A percentile compares a stretch with the other conserved stretches of the same genome.
These are phyloP conservation scores for Claviceps digitariae DNA, from an alignment of 2,329 filamentous ascomycete species.

Conservation along the genomic window DNA sequence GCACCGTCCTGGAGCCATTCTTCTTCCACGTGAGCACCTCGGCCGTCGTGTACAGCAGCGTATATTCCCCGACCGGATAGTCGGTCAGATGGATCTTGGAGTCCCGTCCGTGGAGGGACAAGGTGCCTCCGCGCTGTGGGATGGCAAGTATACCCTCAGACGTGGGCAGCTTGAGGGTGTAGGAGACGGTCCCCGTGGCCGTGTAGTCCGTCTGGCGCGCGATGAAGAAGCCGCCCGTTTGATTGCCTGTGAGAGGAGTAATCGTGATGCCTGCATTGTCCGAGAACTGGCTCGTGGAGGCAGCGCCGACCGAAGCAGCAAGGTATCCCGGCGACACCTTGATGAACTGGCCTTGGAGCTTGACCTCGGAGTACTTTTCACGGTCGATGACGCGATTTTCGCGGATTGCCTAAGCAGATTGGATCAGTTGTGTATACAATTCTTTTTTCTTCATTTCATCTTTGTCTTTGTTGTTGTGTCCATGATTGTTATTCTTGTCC, in stretches of 20 bases:
- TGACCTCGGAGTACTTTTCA: conserved; percentile 70
- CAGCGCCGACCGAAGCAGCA: conserved; percentile 38
- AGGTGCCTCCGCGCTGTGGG: conserved; percentile 41
- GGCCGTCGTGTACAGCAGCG: conserved; percentile 52
- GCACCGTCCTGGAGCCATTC: conserved; percentile 42
- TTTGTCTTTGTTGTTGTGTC: background rate
- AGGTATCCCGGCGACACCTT: conserved; percentile 60
- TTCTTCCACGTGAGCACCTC: conserved; percentile 60
- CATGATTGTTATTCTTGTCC: conserved; percentile 10
- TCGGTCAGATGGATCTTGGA: conserved; percentile 56
- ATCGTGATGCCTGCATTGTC: conserved; percentile 38
- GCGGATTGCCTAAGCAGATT: conserved; percentile 31
- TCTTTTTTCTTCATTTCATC: background rate
- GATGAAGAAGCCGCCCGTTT: conserved; percentile 49
- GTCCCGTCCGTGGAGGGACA: conserved; percentile 49
- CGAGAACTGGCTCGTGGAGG: conserved; percentile 37
- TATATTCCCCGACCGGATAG: conserved; percentile 46
- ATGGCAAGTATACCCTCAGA: conserved; percentile 42
- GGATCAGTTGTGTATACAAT: background rate
- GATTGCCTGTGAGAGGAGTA: conserved; percentile 46
- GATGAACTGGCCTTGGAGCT: conserved; percentile 62
- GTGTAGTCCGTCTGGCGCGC: conserved; percentile 53
- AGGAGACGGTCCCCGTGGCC: conserved; percentile 40
- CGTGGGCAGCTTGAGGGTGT: conserved; percentile 49
- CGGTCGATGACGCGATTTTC: conserved; percentile 55